phyloP scores from a whole-genome alignment of 164 flowering plant genomes.

The Umbilicus rupestris region DNA sequence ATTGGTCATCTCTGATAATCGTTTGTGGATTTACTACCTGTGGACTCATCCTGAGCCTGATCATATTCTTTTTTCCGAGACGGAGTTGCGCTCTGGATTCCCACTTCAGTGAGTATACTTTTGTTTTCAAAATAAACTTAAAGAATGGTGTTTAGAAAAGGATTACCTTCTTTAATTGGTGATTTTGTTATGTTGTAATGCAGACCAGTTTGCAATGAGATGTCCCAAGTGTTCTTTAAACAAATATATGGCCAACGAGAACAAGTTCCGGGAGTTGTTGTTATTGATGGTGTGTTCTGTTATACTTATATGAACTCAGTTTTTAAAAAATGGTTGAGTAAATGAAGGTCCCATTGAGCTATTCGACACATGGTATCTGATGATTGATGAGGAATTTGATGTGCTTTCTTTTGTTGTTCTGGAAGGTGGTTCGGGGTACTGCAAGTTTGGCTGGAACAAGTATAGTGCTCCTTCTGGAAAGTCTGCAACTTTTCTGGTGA shows the following conservation, averaged over 20 bases:
- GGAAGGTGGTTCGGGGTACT: slow-evolving; percentile 93
- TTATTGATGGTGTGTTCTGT: slow-evolving; percentile 62
- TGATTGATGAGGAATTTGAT: neutral
- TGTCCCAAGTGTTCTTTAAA: slow-evolving; percentile 41
- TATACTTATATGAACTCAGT: neutral
- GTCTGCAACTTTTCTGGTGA: slow-evolving; percentile 79
- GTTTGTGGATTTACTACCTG: slow-evolving; percentile 73
- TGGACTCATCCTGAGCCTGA: slow-evolving; percentile 39
- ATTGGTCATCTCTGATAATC: slow-evolving; percentile 46
- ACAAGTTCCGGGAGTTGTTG: slow-evolving; percentile 52
- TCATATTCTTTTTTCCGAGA: slow-evolving; percentile 58
- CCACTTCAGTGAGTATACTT: slow-evolving; percentile 43
- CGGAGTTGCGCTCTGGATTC: slow-evolving; percentile 41
- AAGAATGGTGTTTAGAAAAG: too few relatives aligned
- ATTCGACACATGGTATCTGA: neutral
- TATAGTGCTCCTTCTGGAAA: slow-evolving; percentile 62
- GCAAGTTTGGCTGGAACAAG: slow-evolving; percentile 97
- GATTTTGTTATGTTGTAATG: slow-evolving; percentile 35
- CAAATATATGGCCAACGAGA: slow-evolving; percentile 53
- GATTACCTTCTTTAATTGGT: neutral
- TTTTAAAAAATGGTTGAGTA: neutral
- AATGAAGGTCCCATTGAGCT: neutral
- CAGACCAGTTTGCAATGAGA: slow-evolving; percentile 13
- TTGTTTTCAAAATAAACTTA: too few relatives aligned
- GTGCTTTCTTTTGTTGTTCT: neutral